Base-by-base conservation (phyloP, 1,284 basidiomycete species). In the Tilletia horrida region DNA sequence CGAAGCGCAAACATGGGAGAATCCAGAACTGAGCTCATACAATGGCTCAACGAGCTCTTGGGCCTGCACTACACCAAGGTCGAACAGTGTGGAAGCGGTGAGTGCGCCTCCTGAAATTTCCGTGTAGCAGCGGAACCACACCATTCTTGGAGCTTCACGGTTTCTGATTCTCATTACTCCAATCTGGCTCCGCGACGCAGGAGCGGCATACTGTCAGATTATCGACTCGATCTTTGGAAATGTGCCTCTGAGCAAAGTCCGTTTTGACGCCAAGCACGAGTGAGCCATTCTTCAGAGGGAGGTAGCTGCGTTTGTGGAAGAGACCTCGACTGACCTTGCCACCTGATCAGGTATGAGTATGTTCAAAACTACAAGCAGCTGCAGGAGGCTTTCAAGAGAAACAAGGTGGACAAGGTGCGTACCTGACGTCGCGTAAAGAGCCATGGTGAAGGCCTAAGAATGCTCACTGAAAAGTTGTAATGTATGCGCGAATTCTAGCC, bases 281-380 rank as follows among this genome's bases (percentile, higher is more conserved):
- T 97, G 97, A 84, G 94, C 97, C 83, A 4, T 3, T 25, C 23
- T 29, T 8, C 3, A 16, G 8, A 3, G 25, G 3, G 8, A 3
- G 25, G 3, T 29, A 6, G 9, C 55, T 16, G 14, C 55, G 14
- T 16, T 27, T 14, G 42, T n/a, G 62, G 21, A 55, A 65, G 48
- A 29, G 13, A n/a, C 35, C 11, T 4, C 4, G 35, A 6, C 35
- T 40, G 35, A 40, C 35, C 4, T 40, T 40, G 35, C 4, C 35
- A 11, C 35, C 35, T 21, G 27, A 25, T 92, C 82, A 92, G 95
- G 82, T 96, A 96, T 84, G 93, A 97, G 84, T 97, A 89, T 82
- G 84, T 97, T 68, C 89, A 89, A 63, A 98, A 98, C 85, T 97
- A 88, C 86, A 97, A 97, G 84, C 87, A 97, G 76, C 84, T 98